Evolutionary conservation across 805 yeast species (phyloP), one percentile per base, ranked within the genome.

Genomic region (Starmera quercuum): DNA sequence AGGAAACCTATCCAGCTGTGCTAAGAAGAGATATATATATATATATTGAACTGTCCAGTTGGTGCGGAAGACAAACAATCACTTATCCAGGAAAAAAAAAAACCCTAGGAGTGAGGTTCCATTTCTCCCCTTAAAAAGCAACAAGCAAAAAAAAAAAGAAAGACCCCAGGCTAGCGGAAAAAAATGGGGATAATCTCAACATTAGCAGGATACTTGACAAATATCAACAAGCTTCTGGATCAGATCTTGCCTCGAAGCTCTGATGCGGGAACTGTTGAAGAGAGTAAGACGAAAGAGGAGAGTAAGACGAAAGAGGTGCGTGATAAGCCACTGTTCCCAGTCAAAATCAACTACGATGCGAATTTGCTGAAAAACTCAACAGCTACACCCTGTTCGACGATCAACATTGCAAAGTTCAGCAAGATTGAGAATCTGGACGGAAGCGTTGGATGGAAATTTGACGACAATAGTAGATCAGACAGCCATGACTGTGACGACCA

Each of bases 401-500:
- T 66, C 13, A 45, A 60, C 32, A 61, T 72, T 24, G 60, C 77
- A 3, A 60, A 71, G 33, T 58, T 73, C 29, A 53, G 71, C n/a
- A 75, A 79, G 4, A 61, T 66, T 40, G 69, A 67, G 31, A 73
- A 72, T 44, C 54, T 51, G 12, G 61, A 64, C 22, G 83, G 82
- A 4, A 75, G 72, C 40, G 63, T 75, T 12, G 77, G 72, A 36
- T 76, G 80, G 74, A 64, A 65, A 12, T 64, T 76, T 35, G 27
- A 14, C 24, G 9, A 24, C n/a, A 29, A 27, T 8, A 25, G n/a
- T 11, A 27, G 18, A 26, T 12, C 14, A n/a, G 17, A 22, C 15
- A n/a, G n/a, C n/a, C n/a, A n/a, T n/a, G n/a, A n/a, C 4, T 39
- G 40, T 26, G 32, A 37, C 20, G 26, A 18, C 21, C 27, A 36